Evolutionary conservation across 2,329 filamentous ascomycete species (phyloP), one percentile per base, ranked within the genome.

Genomic region (Phyllosticta paracitricarpa): DNA sequence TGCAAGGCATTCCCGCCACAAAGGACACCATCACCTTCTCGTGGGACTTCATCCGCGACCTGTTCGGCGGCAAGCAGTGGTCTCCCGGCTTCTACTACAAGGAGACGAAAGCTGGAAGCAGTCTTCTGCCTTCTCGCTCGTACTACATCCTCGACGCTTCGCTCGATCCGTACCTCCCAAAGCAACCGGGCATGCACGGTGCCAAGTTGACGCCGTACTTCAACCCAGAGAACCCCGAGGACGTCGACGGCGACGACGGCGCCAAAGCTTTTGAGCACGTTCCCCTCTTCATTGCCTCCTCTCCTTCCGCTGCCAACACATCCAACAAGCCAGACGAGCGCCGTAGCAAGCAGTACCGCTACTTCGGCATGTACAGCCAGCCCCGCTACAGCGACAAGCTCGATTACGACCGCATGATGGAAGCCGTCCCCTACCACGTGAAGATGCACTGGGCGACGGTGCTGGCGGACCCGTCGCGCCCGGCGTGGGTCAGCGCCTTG

Each of bases 181-280:
- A 63, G 1, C n/a, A 56, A 0, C 74, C 77, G 2, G 76, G 77
- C 57, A 52, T 68, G 22, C 76, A 79, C 61, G 78, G 78, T 30
- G 77, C 77, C 4, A 79, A 79, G 63, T 66, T 80, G 8, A 77
- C 74, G 0, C 72, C 76, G 0, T 76, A 79, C 70, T 77, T 77
- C 72, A 78, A 78, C 65, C 57, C 61, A 19, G 63, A 68, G 7
- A 68, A 70, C 3, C 66, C 68, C 0, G 66, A 69, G n/a, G 72
- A 73, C 9, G 59, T 64, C 4, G 65, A 64, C 12, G 60, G 58
- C 22, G 65, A 71, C 6, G 63, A 62, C 1, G 68, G 65, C 7
- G 61, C 64, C 2, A 65, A 61, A 30, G 69, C 72, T 3, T 76
- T 74, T 62, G 62, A 68, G n/a, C 64, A 76, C 26, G 72, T 75